A percentile compares a stretch with the other conserved stretches of the same genome.
These are phyloP conservation scores for Ehretia macrophylla DNA, from an alignment of 257 asterid species.

Conservation along the genomic window DNA sequence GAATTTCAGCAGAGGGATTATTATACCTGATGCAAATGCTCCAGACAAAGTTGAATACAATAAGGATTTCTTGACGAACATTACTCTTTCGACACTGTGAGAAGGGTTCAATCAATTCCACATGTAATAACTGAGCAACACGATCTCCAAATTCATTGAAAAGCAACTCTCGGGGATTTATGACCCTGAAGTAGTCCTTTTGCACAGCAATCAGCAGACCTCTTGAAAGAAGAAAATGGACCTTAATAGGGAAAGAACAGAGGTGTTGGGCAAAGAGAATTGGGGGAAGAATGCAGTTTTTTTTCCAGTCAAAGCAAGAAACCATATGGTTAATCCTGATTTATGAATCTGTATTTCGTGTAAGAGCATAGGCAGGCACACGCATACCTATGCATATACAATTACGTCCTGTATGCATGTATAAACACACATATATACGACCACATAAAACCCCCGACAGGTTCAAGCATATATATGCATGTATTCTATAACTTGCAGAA, in stretches of 20 bases:
- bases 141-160: slow-evolving; percentile 99
- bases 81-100: slow-evolving; percentile 41
- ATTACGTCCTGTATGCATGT: no score
- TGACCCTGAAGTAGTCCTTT: slow-evolving; percentile 80
- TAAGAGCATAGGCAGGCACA: neutral
- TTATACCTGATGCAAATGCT: slow-evolving; percentile 88
- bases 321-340: neutral
- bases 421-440: no score
- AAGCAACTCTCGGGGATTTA: slow-evolving; percentile 74
- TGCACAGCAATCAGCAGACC: slow-evolving; percentile 92
- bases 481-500: no score
- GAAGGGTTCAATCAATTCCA: slow-evolving; percentile 61
- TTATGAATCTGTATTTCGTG: neutral
- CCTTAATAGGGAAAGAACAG: slow-evolving; percentile 4
- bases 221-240: slow-evolving; percentile 20
- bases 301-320: neutral
- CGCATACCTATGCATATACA: no score
- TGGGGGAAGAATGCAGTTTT: neutral
- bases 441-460: no score
- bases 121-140: slow-evolving; percentile 93
- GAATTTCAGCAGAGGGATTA: neutral
- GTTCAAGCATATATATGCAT: no score
- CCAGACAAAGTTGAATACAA: slow-evolving; percentile 92
- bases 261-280: neutral
- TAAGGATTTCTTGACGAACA: slow-evolving; percentile 80